A percentile compares a stretch with the other conserved stretches of the same genome.
phyloP scores from a whole-genome alignment of 2,329 filamentous ascomycete genomes.

The Ophiostoma novo-ulmi region DNA sequence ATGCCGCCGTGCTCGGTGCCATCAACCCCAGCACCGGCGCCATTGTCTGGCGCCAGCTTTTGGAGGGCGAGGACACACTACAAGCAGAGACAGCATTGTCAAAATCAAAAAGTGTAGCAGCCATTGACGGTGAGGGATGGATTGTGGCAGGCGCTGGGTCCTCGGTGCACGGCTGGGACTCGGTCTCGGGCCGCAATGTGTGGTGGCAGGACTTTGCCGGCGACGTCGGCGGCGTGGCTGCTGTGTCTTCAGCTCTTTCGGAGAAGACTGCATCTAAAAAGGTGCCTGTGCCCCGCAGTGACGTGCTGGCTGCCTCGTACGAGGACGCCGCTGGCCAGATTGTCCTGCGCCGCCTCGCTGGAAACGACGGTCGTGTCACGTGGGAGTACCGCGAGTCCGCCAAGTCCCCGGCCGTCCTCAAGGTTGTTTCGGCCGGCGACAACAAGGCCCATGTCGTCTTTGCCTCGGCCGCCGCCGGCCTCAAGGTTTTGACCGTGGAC shows the following conservation, averaged over 20 bases:
- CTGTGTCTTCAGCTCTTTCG: conserved; percentile 43
- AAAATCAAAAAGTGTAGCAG: conserved; percentile 51
- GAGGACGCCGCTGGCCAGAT: conserved; percentile 43
- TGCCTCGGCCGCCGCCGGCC: conserved; percentile 62
- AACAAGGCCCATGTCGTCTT: conserved; percentile 71
- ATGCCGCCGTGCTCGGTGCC: conserved; percentile 76
- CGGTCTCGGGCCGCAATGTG: conserved; percentile 68
- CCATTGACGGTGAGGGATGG: conserved; percentile 73
- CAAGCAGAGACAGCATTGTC: conserved; percentile 27
- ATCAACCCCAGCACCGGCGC: conserved; percentile 82
- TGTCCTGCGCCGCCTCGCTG: conserved; percentile 65
- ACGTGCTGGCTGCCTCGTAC: conserved; percentile 22
- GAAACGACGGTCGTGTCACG: conserved; percentile 63
- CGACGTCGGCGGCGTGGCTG: conserved; percentile 64
- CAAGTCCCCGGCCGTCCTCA: conserved; percentile 59
- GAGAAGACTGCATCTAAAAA: conserved; percentile 48
- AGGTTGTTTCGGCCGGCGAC: conserved; percentile 61
- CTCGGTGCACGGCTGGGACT: conserved; percentile 75
- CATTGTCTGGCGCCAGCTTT: conserved; percentile 77
- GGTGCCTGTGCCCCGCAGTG: conserved; percentile 37
- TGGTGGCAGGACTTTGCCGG: conserved; percentile 65
- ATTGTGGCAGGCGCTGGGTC: conserved; percentile 68
- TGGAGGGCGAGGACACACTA: conserved; percentile 43
- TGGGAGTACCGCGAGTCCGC: conserved; percentile 67
- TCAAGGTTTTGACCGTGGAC: conserved; percentile 72